A percentile compares a stretch with the other conserved stretches of the same genome.
phyloP scores from a whole-genome alignment of 2,329 filamentous ascomycete species.

The Sporothrix schenckii region DNA sequence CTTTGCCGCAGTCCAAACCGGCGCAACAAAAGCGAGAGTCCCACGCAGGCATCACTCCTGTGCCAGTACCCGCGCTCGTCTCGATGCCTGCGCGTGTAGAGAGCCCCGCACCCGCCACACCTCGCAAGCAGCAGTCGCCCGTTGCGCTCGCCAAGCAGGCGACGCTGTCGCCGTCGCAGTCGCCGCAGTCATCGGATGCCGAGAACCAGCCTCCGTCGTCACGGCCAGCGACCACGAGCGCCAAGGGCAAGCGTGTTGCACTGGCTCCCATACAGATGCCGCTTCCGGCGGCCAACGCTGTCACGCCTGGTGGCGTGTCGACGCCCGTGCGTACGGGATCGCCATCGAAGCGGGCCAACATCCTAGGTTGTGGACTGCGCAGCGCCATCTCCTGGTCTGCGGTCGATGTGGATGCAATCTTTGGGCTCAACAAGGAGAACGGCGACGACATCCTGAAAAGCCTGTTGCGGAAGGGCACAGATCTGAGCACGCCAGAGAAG shows the following conservation, averaged over 20 bases:
- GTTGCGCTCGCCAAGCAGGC: constrained; percentile 57
- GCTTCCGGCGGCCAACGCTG: background rate
- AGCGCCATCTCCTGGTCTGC: constrained; percentile 69
- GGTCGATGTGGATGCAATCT: constrained; percentile 74
- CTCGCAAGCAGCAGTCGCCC: constrained; percentile 47
- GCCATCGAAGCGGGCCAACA: constrained; percentile 57
- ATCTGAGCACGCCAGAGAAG: constrained; percentile 75
- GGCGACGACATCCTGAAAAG: constrained; percentile 43
- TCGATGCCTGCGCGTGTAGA: background rate
- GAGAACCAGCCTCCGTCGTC: constrained; percentile 78
- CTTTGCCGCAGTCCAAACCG: constrained; percentile 34
- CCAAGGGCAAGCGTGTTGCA: constrained; percentile 51
- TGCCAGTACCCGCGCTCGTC: background rate
- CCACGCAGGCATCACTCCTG: background rate
- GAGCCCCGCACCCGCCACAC: constrained; percentile 46
- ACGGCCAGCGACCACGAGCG: constrained; percentile 53
- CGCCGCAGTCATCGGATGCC: constrained; percentile 75
- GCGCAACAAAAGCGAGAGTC: constrained; percentile 9
- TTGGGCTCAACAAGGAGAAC: constrained; percentile 49
- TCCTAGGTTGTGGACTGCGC: constrained; percentile 58
- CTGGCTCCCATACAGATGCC: constrained; percentile 48
- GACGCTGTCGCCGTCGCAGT: constrained; percentile 64
- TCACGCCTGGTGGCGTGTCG: constrained; percentile 36
- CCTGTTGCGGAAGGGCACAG: constrained; percentile 58
- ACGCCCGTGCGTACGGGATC: constrained; percentile 57